Base-by-base conservation (phyloP, 1,284 basidiomycete genomes). In the Marasmius sp. region DNA sequence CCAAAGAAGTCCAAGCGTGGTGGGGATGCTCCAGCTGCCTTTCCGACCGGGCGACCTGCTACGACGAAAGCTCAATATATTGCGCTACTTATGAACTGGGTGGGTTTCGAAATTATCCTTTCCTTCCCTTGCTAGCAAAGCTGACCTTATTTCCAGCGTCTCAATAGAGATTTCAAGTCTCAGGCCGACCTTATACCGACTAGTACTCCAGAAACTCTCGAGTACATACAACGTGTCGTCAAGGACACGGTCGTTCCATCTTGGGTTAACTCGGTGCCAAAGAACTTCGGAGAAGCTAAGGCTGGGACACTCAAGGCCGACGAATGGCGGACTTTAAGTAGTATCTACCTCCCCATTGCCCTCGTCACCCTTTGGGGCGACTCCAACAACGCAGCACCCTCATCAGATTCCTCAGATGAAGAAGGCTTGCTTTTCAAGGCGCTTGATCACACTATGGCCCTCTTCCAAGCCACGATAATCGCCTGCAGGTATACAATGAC, bases 281-380 rank as follows among this genome's bases (percentile, higher is more conserved):
- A 55, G 7, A 70, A 76, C 41, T 74, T 70, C 61, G 74, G 76
- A 2, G 62, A 70, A 34, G 58, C 67, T 1, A 49, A 59, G 16
- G 69, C 67, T 20, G 76, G 77, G 1, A 68, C 67, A 2, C 57
- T 76, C 36, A 78, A 75, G 56, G 77, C 77, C 3, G 75, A 76
- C 61, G 68, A 78, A 62, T 79, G 77, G 77, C 66, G 70, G 1
- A 69, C 68, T 7, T 45, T 75, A 9, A 63, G 59, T 8, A 72
- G 69, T 0, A 59, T 77, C 3, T 70, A 71, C 57, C 62, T 78
- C 12, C 74, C 72, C 1, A 62, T 77, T 36, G 67, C 75, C 0
- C 66, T 78, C 8, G 66, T 75, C 49, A 65, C 66, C 33, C 59
- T 73, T 27, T 75, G 72, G 73, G 70, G 64, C 27, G 59, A 62